Conservation (phyloP, 192 early-diverging fungal genomes). For the Chytriomyces sp. region DNA sequence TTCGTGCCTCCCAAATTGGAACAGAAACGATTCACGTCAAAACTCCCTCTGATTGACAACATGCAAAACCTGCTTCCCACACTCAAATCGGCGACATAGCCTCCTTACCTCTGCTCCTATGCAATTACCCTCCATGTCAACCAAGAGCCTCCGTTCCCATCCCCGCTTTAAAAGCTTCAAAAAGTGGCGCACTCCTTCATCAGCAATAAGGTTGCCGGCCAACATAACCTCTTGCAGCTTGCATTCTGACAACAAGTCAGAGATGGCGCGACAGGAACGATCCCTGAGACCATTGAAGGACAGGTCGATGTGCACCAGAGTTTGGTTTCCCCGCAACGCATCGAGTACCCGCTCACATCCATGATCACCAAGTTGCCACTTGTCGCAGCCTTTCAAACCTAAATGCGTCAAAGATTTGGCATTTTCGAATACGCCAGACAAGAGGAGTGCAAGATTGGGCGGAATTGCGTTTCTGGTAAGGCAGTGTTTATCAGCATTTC, state of each 20-base stretch:
- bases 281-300: background rate
- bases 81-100: background rate
- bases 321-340: background rate
- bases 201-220: background rate
- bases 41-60: background rate
- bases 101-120: background rate
- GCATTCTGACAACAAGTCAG: background rate
- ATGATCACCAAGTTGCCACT: background rate
- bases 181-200: background rate
- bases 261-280: background rate
- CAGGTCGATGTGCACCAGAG: background rate
- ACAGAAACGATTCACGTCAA: too few relatives aligned
- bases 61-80: slow-evolving; percentile 6
- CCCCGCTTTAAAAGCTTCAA: background rate
- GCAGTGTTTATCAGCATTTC: background rate
- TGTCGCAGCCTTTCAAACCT: background rate
- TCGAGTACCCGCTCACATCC: background rate
- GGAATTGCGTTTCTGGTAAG: background rate
- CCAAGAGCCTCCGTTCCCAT: background rate
- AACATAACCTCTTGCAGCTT: background rate
- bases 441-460: background rate
- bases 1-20: too few relatives aligned
- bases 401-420: background rate
- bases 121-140: slow-evolving; percentile 10
- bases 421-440: background rate